phyloP scores from a whole-genome alignment of 2,329 filamentous ascomycete genomes.

The Alternaria atra region DNA sequence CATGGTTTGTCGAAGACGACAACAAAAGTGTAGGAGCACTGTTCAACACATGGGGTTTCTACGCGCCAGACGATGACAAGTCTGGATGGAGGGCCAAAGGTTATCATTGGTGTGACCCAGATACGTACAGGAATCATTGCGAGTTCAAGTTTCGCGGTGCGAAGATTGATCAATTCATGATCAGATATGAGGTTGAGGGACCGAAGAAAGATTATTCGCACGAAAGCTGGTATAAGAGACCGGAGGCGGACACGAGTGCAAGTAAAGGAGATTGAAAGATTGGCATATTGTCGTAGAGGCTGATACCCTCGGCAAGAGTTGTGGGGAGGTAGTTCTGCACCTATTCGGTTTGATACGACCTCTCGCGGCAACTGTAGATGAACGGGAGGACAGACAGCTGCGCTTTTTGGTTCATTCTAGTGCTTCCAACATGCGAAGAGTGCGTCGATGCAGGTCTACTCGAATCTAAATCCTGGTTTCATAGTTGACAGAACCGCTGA shows the following conservation, averaged over 20 bases:
- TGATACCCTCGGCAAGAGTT: not conserved
- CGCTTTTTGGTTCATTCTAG: not conserved
- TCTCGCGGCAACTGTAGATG: not conserved
- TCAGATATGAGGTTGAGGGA: slow-evolving; percentile 73
- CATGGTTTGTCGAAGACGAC: slow-evolving; percentile 78
- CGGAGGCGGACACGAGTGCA: not conserved
- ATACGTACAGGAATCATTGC: slow-evolving; percentile 76
- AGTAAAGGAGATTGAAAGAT: not conserved
- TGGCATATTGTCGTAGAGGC: not conserved
- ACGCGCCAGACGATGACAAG: slow-evolving; percentile 38
- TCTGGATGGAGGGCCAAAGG: slow-evolving; percentile 69
- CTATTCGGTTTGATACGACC: not conserved
- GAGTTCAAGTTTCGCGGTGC: slow-evolving; percentile 64
- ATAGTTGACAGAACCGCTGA: too few species aligned
- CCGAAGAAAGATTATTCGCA: slow-evolving; percentile 76
- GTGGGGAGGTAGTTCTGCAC: not conserved
- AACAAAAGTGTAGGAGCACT: slow-evolving; percentile 76
- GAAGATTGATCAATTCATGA: slow-evolving; percentile 41
- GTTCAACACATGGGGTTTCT: slow-evolving; percentile 77
- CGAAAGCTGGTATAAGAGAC: slow-evolving; percentile 50
- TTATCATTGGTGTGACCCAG: slow-evolving; percentile 74
- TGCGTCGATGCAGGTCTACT: too few species aligned
- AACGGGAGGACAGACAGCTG: not conserved
- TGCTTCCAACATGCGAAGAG: too few species aligned
- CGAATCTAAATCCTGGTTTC: too few species aligned